Evolutionary conservation across 2,329 filamentous ascomycete genomes (phyloP), one percentile per base, ranked within the genome.

Genomic region (Fusarium floridanum): DNA sequence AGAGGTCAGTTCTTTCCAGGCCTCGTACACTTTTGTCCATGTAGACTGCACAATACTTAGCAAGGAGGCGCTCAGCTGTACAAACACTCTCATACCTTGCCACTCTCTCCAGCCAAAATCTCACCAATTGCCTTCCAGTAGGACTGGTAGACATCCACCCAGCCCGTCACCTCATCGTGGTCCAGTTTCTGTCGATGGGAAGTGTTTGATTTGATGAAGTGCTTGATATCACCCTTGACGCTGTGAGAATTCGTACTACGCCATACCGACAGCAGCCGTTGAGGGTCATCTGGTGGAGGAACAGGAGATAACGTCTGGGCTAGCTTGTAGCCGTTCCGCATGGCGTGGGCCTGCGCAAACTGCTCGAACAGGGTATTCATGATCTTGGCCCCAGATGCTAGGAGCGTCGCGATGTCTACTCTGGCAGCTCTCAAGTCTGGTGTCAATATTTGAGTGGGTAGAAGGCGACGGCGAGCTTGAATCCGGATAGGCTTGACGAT

Each of bases 41-140:
- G 93, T 91, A n/a, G 90, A 85, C 83, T 84, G 61, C 8, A 6
- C 3, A 11, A n/a, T 34, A 20, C 63, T 82, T 63, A 80, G 72
- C 41, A n/a, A 48, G 14, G 14, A 34, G 14, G 41, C 29, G 61
- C 55, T 50, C 20, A 17, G 8, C 32, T 9, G 12, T 29, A 24
- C 8, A 22, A 20, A 9, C 24, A 11, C 17, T 27, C 36, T 45
- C 77, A 68, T 63, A 86, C 84, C 79, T 83, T 83, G 67, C 82
- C 81, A 57, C 76, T 80, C 39, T 83, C 81, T 11, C 80, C 89
- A 16, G 89, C 89, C 62, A 97, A 83, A 32, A 98, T 89, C 77
- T 94, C 92, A 36, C 91, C 92, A 43, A 93, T 84, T 27, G 94
- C 94, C 78, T 93, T 95, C 95, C 95, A 98, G 80, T 95, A 98